A percentile compares a stretch with the other conserved stretches of the same genome.
phyloP scores from a whole-genome alignment of 1,139 yeast genomes.

The Saccharomyces hybrid region DNA sequence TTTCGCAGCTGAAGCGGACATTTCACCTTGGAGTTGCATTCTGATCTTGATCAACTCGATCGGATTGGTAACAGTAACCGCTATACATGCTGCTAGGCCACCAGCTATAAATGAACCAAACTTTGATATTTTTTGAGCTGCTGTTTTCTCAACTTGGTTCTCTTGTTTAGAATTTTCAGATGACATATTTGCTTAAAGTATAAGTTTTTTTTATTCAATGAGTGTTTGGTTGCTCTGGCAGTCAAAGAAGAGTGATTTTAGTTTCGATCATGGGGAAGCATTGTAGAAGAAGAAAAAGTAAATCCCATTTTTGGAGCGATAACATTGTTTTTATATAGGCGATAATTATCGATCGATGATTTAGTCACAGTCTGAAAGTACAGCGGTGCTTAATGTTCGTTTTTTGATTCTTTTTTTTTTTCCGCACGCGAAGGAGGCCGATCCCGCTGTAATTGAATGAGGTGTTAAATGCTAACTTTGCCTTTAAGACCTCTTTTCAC shows the following conservation, averaged over 20 bases:
- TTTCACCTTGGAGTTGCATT: slow-evolving; percentile 95
- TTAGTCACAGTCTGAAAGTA: neutral
- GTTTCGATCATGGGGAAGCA: neutral
- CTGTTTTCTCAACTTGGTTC: slow-evolving; percentile 28
- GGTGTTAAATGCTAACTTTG: neutral
- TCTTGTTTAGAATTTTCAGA: slow-evolving; percentile 6
- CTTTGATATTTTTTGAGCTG: slow-evolving; percentile 49
- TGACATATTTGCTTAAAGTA: neutral
- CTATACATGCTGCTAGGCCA: slow-evolving; percentile 94
- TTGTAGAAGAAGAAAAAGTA: neutral
- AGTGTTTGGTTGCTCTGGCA: neutral
- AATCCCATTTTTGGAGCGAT: neutral
- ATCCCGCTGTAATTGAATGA: neutral
- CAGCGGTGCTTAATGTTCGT: neutral
- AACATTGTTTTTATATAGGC: neutral
- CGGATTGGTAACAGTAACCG: slow-evolving; percentile 94
- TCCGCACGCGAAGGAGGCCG: neutral
- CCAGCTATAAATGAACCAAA: slow-evolving; percentile 88
- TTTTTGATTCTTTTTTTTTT: neutral
- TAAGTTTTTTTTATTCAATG: neutral
- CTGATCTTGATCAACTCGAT: slow-evolving; percentile 89
- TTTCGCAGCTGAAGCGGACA: slow-evolving; percentile 48
- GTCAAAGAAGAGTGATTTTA: neutral
- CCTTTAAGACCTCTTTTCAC: neutral
- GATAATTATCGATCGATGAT: neutral